A percentile compares a stretch with the other conserved stretches of the same genome.
phyloP scores from a whole-genome alignment of 2,329 filamentous ascomycete genomes.

The Penicillium sp. region DNA sequence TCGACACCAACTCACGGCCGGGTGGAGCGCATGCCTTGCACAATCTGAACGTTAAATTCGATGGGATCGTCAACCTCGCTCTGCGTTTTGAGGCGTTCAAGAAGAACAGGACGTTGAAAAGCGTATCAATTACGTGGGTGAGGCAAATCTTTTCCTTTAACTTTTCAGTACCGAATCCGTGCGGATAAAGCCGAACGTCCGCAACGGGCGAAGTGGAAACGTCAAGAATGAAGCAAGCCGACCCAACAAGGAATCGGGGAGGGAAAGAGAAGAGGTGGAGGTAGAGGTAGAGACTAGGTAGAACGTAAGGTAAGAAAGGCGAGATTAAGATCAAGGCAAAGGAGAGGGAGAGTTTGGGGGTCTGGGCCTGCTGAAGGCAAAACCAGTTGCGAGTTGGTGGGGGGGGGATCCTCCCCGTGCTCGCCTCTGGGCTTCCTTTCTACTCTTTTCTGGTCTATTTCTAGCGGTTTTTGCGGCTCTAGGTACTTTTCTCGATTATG shows the following conservation, averaged over 20 bases:
- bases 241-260: constrained; percentile 1
- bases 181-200: constrained; percentile 10
- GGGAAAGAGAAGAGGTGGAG: constrained; percentile 3
- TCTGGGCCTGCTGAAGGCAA: constrained; percentile 21
- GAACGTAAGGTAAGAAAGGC: not conserved
- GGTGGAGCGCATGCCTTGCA: constrained; percentile 37
- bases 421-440: not conserved
- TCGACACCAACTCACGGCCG: constrained; percentile 18
- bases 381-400: constrained; percentile 13
- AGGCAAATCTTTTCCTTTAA: constrained; percentile 31
- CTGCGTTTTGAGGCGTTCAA: not conserved
- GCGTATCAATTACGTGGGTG: constrained; percentile 22
- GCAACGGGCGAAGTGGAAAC: constrained; percentile 3
- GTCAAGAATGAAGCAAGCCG: not conserved
- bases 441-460: not conserved
- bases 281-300: not conserved
- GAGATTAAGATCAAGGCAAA: not conserved
- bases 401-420: not conserved
- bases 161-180: constrained; percentile 24
- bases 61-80: not conserved
- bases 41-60: not conserved
- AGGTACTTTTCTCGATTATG: not conserved
- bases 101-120: constrained; percentile 8
- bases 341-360: constrained; percentile 14
- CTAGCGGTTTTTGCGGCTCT: not conserved